Evolutionary conservation across 208 protist species (phyloP).

Genomic region (Leishmania arabica): DNA sequence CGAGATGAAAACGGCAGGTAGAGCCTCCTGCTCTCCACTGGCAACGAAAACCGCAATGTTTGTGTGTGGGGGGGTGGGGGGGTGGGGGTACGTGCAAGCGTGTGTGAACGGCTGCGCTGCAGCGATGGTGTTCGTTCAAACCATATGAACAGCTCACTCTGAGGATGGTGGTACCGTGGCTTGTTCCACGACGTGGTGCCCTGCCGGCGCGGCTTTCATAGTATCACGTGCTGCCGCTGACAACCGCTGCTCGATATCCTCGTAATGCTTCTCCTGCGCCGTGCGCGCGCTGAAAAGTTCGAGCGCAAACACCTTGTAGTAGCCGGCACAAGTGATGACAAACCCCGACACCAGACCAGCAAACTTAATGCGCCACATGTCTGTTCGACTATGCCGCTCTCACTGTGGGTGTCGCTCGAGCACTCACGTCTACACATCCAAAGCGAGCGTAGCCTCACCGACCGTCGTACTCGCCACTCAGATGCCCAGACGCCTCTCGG

Average conservation of each 20-base stretch:
- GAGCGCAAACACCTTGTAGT: slow-evolving; percentile 62
- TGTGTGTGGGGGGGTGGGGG: background rate
- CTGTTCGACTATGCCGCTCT: too few relatives aligned
- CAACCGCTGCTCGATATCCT: slow-evolving; percentile 38
- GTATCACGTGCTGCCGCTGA: slow-evolving; percentile 21
- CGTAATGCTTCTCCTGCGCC: slow-evolving; percentile 33
- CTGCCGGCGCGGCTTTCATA: slow-evolving; percentile 15
- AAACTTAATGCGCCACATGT: slow-evolving; percentile 54
- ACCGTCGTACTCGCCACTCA: background rate
- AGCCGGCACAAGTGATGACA: slow-evolving; percentile 34
- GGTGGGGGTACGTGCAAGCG: background rate
- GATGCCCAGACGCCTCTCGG: background rate
- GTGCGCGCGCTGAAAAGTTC: slow-evolving; percentile 46
- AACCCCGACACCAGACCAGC: slow-evolving; percentile 55
- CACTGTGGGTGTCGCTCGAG: background rate
- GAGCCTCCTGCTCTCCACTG: background rate
- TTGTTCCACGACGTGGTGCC: background rate
- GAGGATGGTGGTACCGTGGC: background rate
- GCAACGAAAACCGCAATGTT: background rate
- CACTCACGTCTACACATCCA: background rate
- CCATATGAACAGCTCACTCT: background rate
- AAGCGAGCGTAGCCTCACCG: background rate
- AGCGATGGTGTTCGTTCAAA: background rate
- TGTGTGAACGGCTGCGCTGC: background rate
- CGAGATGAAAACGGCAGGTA: background rate